phyloP scores from a whole-genome alignment of 495 filamentous ascomycete species.

The Chaetomium cochliodes region DNA sequence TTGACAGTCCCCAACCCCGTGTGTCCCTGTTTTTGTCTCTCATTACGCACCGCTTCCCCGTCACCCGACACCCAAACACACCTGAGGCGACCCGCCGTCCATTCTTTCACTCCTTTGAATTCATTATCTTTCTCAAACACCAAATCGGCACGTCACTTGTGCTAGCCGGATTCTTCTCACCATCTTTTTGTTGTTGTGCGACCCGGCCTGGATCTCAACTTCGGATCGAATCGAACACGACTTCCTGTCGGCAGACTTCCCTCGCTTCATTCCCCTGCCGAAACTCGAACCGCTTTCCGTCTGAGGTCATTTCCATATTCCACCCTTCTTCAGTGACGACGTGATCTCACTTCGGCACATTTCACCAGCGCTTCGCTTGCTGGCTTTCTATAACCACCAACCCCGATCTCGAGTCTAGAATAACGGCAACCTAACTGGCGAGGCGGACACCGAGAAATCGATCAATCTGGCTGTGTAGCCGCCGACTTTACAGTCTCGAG shows the following conservation, averaged over 20 bases:
- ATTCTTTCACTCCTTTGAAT: conserved; percentile 11
- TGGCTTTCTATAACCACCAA: neutral
- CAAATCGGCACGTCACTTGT: neutral
- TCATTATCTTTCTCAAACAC: neutral
- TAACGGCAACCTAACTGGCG: neutral
- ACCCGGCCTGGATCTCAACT: neutral
- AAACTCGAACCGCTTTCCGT: conserved; percentile 13
- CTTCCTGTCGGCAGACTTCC: conserved; percentile 29
- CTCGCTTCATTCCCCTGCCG: conserved; percentile 31
- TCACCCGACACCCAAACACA: conserved; percentile 16
- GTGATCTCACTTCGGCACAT: conserved; percentile 12
- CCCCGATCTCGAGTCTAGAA: neutral
- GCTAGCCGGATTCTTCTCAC: conserved; percentile 6
- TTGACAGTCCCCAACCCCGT: conserved; percentile 7
- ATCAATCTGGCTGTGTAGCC: neutral
- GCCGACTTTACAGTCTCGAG: conserved; percentile 3
- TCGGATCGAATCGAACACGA: conserved; percentile 14
- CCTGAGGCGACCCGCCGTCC: conserved; percentile 10
- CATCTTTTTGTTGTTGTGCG: neutral
- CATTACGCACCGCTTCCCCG: conserved; percentile 19
- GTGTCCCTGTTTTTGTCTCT: conserved; percentile 19
- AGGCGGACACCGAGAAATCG: conserved; percentile 2
- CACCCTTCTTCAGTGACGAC: neutral
- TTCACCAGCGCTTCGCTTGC: conserved; percentile 11
- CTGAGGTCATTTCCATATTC: neutral